Percentiles rank a stretch among this genome's conserved stretches.
phyloP scores from a whole-genome alignment of 2,329 filamentous ascomycete species.

The Trichoderma asperellum region DNA sequence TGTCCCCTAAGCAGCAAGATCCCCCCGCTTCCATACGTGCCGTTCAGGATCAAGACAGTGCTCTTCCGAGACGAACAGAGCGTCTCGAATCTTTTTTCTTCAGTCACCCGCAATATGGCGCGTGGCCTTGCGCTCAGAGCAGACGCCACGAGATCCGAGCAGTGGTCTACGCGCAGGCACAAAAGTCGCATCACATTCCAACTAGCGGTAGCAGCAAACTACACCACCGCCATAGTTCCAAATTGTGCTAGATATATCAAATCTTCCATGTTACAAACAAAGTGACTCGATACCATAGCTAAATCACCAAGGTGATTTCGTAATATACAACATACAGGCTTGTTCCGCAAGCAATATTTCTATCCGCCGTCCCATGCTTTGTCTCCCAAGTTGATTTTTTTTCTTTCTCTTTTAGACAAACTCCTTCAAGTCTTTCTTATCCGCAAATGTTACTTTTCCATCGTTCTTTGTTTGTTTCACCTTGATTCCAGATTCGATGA shows the following conservation, averaged over 20 bases:
- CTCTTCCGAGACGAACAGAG: not conserved
- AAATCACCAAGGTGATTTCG: not conserved
- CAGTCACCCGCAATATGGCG: not conserved
- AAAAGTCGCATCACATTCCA: not conserved
- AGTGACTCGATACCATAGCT: not conserved
- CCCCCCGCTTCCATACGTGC: not conserved
- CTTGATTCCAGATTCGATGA: constrained; percentile 49
- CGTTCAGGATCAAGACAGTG: not conserved
- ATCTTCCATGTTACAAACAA: not conserved
- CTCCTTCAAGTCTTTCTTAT: constrained; percentile 61
- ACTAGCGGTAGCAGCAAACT: not conserved
- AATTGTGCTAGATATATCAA: not conserved
- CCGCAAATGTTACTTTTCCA: constrained; percentile 69
- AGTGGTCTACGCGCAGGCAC: not conserved
- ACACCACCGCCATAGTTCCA: not conserved
- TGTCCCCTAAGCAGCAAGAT: not conserved
- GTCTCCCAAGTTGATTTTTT: not conserved
- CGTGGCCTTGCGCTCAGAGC: not conserved
- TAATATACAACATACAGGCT: constrained; percentile 25
- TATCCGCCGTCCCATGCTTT: not conserved
- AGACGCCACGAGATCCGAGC: not conserved
- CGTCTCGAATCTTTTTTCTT: not conserved
- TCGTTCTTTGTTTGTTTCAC: constrained; percentile 61
- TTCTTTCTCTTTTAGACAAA: constrained; percentile 49
- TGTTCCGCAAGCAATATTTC: constrained; percentile 13